Evolutionary conservation across 169 alveolate species (phyloP), one percentile per base, ranked within the genome.

Genomic region (Eimeria maxima): DNA sequence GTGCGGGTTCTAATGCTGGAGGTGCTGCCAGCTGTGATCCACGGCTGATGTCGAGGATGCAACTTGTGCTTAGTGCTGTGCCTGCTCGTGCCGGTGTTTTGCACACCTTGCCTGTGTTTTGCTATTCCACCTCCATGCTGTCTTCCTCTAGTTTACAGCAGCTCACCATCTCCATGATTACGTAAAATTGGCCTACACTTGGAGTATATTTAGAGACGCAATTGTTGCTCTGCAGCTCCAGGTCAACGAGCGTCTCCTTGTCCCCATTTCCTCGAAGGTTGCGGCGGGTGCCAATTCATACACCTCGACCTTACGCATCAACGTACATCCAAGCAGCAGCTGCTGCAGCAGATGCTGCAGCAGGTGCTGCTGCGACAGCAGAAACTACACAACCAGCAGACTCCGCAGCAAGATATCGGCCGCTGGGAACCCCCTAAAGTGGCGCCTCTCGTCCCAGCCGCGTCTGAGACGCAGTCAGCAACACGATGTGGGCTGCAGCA

Each of bases 161-260:
- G 47, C 45, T 67, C 24, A n/a, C 6, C 44, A 67, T 24, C 22
- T 44, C 29, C 78, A 67, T 67, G 4, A 13, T 24, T 6, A n/a
- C 42, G 18, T 10, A 44, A 18, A 67, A 47, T 67, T 8, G 44
- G 60, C 63, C 38, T 74, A 42, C 5, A 24, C 38, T 33, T 33
- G 1, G 38, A 0, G 38, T 33, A 33, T 33, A 20, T 0, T 20
- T 10, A 18, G 42, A 60, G 57, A 3, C 20, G 42, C 33, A 74
- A 60, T 29, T 57, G 42, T 74, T 38, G 57, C 0, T 24, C 29
- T 44, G 86, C 93, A 86, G 93, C 93, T 55, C 93, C 93, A 14
- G 93, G 93, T 16, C 78, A 20, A 63, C 93, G 93, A 27, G 73
- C 78, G 44, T 60, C 93, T n/a, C 93, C 93, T 29, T 86, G 93